Percentiles rank a stretch among this genome's conserved stretches.
phyloP scores from a whole-genome alignment of 345 rosid species.

The Brassica incana region DNA sequence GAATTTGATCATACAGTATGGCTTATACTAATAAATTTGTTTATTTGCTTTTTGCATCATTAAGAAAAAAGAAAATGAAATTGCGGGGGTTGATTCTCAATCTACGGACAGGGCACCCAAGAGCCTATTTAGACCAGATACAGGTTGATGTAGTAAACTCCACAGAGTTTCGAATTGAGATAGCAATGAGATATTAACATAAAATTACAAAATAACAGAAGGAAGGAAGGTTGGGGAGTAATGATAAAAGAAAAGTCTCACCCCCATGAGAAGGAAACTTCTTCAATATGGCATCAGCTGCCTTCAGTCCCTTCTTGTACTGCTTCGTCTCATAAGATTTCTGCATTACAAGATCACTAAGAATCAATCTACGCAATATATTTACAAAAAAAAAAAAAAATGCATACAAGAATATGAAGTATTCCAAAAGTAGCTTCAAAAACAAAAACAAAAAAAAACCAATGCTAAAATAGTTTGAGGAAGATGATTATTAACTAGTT shows the following conservation, averaged over 20 bases:
- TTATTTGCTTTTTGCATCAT: not conserved
- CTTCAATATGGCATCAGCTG: slow-evolving; percentile 93
- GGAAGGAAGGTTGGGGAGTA: not conserved
- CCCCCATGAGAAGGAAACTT: slow-evolving; percentile 99
- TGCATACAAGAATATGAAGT: not conserved
- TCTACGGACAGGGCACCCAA: not conserved
- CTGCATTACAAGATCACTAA: no score
- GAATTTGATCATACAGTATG: slow-evolving; percentile 17
- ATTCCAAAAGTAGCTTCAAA: not conserved
- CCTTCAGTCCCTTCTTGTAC: slow-evolving; percentile 97
- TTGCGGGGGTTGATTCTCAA: not conserved
- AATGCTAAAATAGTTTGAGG: not conserved
- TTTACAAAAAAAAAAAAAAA: no score
- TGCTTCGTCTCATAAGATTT: slow-evolving; percentile 98
- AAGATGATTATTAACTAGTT: not conserved
- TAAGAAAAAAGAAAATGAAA: not conserved
- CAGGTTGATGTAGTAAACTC: no score
- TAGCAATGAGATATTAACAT: not conserved
- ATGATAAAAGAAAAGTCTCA: slow-evolving; percentile 35
- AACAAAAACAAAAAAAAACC: not conserved
- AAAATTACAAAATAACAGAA: not conserved
- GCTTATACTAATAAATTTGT: not conserved
- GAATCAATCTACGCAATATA: no score
- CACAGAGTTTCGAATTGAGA: no score
- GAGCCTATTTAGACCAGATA: no score